phyloP scores from a whole-genome alignment of 2,329 filamentous ascomycete species.

The Colletotrichum australisinense region DNA sequence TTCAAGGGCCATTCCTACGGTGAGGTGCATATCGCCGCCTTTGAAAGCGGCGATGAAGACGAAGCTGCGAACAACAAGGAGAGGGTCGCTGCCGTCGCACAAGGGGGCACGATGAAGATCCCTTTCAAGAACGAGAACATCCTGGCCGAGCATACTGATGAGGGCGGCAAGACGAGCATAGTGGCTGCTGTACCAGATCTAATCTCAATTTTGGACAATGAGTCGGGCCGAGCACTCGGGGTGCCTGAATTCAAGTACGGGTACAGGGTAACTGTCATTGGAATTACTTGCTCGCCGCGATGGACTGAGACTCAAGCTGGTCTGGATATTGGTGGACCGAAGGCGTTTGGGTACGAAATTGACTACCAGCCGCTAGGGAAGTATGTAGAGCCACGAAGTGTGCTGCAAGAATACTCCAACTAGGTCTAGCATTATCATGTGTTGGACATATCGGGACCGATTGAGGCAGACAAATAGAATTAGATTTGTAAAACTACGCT shows the following conservation, averaged over 20 bases:
- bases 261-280: constrained; percentile 62
- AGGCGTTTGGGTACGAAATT: constrained; percentile 51
- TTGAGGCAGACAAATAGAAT: neutral
- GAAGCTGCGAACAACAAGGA: constrained; percentile 20
- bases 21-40: constrained; percentile 45
- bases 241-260: constrained; percentile 68
- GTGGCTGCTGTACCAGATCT: constrained; percentile 68
- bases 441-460: too few species aligned
- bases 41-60: constrained; percentile 39
- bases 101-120: constrained; percentile 39
- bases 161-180: constrained; percentile 45
- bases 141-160: constrained; percentile 55
- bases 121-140: constrained; percentile 59
- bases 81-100: constrained; percentile 16
- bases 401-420: constrained; percentile 51
- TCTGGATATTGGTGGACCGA: constrained; percentile 58
- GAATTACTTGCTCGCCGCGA: constrained; percentile 63
- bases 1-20: constrained; percentile 63
- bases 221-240: constrained; percentile 67
- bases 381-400: constrained; percentile 64
- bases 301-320: constrained; percentile 63
- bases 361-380: constrained; percentile 61
- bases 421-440: neutral
- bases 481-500: neutral
- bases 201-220: constrained; percentile 65